A percentile compares a stretch with the other conserved stretches of the same genome.
These are phyloP conservation scores for Filobasidium uniguttulatum DNA, from an alignment of 1,284 basidiomycete species.

Conservation along the genomic window DNA sequence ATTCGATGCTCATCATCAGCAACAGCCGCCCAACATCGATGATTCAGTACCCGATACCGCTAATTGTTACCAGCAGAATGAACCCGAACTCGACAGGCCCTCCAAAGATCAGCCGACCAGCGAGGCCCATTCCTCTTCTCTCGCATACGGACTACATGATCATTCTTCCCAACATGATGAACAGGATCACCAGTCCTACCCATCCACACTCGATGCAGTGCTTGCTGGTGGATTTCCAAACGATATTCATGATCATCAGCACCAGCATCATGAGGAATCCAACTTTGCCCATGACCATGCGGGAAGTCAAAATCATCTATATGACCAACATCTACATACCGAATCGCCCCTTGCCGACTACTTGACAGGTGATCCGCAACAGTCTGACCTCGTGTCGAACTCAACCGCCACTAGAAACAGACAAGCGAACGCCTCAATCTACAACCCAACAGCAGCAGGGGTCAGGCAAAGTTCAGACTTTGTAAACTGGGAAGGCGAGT, in stretches of 20 bases:
- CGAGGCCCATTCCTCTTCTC: neutral
- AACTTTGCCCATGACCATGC: no score
- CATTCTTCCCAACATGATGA: neutral
- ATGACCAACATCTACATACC: neutral
- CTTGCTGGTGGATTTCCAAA: no score
- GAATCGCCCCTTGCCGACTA: neutral
- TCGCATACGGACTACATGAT: neutral
- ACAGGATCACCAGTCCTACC: no score
- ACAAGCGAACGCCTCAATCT: neutral
- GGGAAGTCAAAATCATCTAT: no score
- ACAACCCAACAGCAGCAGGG: neutral
- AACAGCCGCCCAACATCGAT: neutral
- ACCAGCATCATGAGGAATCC: no score
- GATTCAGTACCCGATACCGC: neutral
- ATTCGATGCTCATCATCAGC: neutral
- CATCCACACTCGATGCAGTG: no score
- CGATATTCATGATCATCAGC: neutral
- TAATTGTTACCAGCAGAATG: no score
- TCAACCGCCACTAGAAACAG: no score
- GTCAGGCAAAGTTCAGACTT: neutral
- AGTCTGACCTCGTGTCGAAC: no score
- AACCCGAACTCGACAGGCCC: neutral
- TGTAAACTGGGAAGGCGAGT: slow-evolving; percentile 1
- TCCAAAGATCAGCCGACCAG: neutral
- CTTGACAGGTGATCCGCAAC: neutral